These are phyloP conservation scores for Yamagishiella unicocca DNA, from an alignment of 139 green algal genomes.

Conservation along the genomic window DNA sequence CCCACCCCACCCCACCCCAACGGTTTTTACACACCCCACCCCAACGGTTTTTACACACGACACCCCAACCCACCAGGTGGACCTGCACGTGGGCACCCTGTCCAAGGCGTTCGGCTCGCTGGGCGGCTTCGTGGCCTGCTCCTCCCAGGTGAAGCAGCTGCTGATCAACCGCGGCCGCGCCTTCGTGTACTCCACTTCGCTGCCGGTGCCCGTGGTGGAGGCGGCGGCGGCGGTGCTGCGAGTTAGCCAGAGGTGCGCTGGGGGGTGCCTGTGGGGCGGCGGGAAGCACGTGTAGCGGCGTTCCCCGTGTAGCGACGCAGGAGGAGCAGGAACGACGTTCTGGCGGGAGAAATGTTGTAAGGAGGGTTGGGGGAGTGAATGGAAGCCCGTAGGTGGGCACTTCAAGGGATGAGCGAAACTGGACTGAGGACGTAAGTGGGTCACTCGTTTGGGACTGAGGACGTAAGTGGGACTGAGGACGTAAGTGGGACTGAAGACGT, in stretches of 20 bases:
- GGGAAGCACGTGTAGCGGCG: too few relatives aligned
- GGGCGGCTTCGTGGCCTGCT: slow-evolving; percentile 92
- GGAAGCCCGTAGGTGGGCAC: too few relatives aligned
- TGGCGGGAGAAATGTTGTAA: too few relatives aligned
- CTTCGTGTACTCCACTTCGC: slow-evolving; percentile 88
- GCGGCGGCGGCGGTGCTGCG: slow-evolving; percentile 79
- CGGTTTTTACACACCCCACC: not conserved
- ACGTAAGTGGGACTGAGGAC: too few relatives aligned
- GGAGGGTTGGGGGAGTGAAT: too few relatives aligned
- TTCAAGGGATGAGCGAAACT: too few relatives aligned
- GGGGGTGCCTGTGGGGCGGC: too few relatives aligned
- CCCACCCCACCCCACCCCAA: not conserved
- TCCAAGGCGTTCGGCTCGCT: slow-evolving; percentile 91
- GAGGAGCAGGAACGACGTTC: too few relatives aligned
- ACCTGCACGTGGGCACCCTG: slow-evolving; percentile 95
- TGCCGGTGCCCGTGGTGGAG: slow-evolving; percentile 85
- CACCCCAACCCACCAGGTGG: slow-evolving; percentile 67
- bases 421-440: too few relatives aligned
- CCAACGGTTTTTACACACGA: not conserved
- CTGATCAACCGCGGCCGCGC: slow-evolving; percentile 78
- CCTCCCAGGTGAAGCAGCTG: slow-evolving; percentile 60
- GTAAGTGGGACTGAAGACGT: too few relatives aligned
- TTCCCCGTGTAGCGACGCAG: too few relatives aligned
- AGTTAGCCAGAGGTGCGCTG: slow-evolving; percentile 68
- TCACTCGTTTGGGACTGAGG: too few relatives aligned